Evolutionary conservation across 176 grass and related monocot genomes (phyloP).

Genomic region (Hyparrhenia diplandra): DNA sequence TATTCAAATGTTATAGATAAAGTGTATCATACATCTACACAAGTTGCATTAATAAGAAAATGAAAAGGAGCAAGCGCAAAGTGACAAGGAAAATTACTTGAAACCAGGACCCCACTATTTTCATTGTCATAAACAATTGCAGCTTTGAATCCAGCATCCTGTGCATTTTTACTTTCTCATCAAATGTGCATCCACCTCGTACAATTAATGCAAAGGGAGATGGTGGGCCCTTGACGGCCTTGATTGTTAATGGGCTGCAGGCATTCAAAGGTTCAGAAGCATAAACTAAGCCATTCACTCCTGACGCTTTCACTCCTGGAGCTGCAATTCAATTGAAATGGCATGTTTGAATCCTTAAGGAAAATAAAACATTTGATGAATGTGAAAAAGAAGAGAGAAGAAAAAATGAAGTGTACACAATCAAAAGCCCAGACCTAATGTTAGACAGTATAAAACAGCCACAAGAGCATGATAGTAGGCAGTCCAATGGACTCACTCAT

Average conservation of each 20-base stretch:
- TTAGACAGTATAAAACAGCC: not conserved
- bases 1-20: conserved; percentile 20
- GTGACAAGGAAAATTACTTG: conserved; percentile 64
- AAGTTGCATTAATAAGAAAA: conserved; percentile 4
- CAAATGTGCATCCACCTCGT: conserved; percentile 84
- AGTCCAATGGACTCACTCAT: not conserved
- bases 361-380: not conserved
- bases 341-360: conserved; percentile 4
- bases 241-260: conserved; percentile 52
- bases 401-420: not conserved
- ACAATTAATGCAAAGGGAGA: conserved; percentile 64
- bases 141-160: conserved; percentile 91
- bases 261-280: conserved; percentile 72
- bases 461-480: too few relatives aligned
- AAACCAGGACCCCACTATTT: conserved; percentile 57
- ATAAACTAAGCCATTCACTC: conserved; percentile 62
- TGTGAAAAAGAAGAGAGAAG: not conserved
- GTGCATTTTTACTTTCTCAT: conserved; percentile 77
- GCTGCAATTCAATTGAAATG: conserved; percentile 55
- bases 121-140: conserved; percentile 88
- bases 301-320: conserved; percentile 69
- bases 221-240: conserved; percentile 31
- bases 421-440: not conserved
- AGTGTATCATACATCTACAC: not conserved
- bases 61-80: not conserved